Evolutionary conservation across 2,329 filamentous ascomycete species (phyloP), one percentile per base, ranked within the genome.

Genomic region (Trichoderma koningiopsis): DNA sequence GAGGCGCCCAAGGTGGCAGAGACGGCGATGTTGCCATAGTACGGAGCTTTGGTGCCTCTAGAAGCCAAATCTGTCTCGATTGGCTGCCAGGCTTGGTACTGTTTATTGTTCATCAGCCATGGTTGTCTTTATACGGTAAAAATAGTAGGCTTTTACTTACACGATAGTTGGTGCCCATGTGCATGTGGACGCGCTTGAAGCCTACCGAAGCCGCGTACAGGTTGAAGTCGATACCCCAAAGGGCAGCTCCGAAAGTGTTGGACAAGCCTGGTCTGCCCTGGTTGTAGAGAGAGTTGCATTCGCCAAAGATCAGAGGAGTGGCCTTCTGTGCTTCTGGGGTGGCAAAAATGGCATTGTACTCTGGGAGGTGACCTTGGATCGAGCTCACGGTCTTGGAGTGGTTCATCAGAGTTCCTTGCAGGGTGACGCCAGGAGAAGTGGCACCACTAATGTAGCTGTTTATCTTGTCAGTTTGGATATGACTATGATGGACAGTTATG

Each of bases 171-270:
- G 86, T 89, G 13, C 88, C 88, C 80, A 86, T 84, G 77, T 91
- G 89, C 86, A 90, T 87, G 74, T 90, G 87, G 2, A 88, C 82
- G 24, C 88, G 83, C 56, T 79, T 79, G 77, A 91, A 85, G 19
- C 85, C 85, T 2, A 83, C 82, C 0, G 84, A 80, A 1, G 88
- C 88, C 65, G 83, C 83, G 74, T 85, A 87, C 6, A 90, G 80
- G 72, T 85, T 86, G 79, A 89, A 90, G 77, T 91, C 88, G 14
- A 90, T 74, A 29, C 82, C 86, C 88, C 88, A 91, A 22, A 91
- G 85, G 11, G 88, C 87, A 11, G 88, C 88, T 43, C 88, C 89
- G 75, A 91, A 91, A 0, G 86, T 82, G 78, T 91, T 88, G 49
- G 87, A 89, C 22, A 91, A 80, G 0, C 88, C 88, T 0, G 88